A percentile compares a stretch with the other conserved stretches of the same genome.
Evolutionary conservation across 1,284 basidiomycete genomes (phyloP).

Genomic region (Pterulicium gracile): DNA sequence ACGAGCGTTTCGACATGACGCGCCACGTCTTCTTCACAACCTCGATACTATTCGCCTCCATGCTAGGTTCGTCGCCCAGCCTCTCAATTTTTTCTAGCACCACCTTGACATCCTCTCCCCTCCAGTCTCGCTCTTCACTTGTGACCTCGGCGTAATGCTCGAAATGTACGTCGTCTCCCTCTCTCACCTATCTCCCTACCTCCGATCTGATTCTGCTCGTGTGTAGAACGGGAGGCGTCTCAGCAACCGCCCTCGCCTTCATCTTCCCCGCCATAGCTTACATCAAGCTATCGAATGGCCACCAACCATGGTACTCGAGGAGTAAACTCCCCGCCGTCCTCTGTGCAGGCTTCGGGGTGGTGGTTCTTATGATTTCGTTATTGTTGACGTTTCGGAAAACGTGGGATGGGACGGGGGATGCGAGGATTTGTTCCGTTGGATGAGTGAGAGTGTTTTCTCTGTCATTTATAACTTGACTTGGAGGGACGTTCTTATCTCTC

Average conservation of each 20-base stretch:
- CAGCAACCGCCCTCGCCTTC: conserved; percentile 90
- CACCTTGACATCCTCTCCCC: conserved; percentile 6
- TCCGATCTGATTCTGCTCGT: neutral
- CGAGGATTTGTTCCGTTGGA: conserved; percentile 44
- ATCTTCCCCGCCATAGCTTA: conserved; percentile 90
- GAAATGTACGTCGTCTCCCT: conserved; percentile 58
- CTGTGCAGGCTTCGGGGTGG: conserved; percentile 66
- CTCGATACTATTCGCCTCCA: conserved; percentile 71
- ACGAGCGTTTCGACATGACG: conserved; percentile 67
- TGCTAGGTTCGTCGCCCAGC: conserved; percentile 52
- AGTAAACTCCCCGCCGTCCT: conserved; percentile 64
- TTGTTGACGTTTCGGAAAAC: conserved; percentile 66
- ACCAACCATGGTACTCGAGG: conserved; percentile 53
- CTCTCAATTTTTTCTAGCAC: conserved; percentile 1
- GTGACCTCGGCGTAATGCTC: conserved; percentile 94
- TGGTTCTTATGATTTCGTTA: conserved; percentile 75
- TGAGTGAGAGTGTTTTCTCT: too few relatives aligned
- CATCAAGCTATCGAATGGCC: conserved; percentile 56
- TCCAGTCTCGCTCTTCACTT: conserved; percentile 83
- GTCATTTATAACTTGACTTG: too few relatives aligned
- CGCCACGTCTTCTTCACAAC: conserved; percentile 92
- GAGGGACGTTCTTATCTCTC: too few relatives aligned
- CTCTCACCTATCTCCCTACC: neutral
- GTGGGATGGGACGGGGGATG: conserved; percentile 60
- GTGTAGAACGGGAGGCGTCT: conserved; percentile 77